These are phyloP conservation scores for Brasenia schreberi DNA, from an alignment of 164 flowering plant species.

Conservation along the genomic window DNA sequence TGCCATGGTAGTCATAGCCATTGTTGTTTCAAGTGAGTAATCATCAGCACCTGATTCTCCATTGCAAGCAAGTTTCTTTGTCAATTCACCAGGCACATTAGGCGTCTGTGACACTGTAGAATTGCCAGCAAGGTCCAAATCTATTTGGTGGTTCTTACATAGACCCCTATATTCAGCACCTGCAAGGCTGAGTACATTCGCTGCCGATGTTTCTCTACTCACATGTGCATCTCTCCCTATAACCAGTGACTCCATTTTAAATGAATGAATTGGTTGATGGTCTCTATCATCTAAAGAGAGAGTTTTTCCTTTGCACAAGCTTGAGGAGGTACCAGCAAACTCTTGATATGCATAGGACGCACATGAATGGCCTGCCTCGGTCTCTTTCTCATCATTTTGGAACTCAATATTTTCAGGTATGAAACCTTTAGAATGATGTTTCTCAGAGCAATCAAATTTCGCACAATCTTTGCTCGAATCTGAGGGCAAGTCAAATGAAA, in stretches of 20 bases:
- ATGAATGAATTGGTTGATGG: background rate
- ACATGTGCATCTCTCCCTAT: background rate
- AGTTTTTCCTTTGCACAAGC: background rate
- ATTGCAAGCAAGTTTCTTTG: background rate
- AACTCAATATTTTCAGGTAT: background rate
- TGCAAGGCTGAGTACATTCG: background rate
- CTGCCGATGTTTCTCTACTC: background rate
- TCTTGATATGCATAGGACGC: background rate
- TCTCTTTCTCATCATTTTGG: background rate
- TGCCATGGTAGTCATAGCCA: constrained; percentile 44
- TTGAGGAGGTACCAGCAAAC: background rate
- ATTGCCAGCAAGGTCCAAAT: background rate
- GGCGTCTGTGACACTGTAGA: background rate
- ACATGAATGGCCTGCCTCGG: background rate
- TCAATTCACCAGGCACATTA: background rate
- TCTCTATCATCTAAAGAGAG: background rate
- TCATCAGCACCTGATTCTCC: background rate
- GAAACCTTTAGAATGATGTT: background rate
- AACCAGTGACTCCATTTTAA: background rate
- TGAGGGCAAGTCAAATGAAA: background rate
- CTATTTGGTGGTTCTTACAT: background rate
- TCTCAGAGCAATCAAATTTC: constrained; percentile 29
- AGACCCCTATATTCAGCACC: background rate
- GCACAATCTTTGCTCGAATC: background rate
- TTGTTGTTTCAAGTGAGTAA: constrained; percentile 18